Evolutionary conservation across 495 filamentous ascomycete genomes (phyloP).

Genomic region (Hyphodiscus hymeniophilus): DNA sequence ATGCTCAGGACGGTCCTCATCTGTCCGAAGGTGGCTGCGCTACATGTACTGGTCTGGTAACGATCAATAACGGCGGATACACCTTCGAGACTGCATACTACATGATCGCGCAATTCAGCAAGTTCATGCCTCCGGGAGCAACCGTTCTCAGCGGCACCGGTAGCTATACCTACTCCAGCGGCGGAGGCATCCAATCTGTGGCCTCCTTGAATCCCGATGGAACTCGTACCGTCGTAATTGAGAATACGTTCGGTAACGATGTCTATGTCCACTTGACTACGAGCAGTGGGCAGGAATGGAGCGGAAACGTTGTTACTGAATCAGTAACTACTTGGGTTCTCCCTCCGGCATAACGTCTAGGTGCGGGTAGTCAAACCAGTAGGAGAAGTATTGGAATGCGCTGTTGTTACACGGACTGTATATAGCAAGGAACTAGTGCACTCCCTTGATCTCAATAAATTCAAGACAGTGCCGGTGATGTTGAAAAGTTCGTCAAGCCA

Average conservation of each 20-base stretch:
- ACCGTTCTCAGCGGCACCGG: constrained; percentile 36
- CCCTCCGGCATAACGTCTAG: constrained; percentile 26
- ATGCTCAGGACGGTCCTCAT: constrained; percentile 43
- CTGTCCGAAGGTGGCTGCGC: constrained; percentile 39
- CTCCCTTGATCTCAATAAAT: too few species aligned
- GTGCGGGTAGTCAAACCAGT: too few species aligned
- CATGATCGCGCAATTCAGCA: constrained; percentile 49
- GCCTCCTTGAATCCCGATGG: constrained; percentile 45
- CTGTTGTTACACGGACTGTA: too few species aligned
- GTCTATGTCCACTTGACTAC: constrained; percentile 37
- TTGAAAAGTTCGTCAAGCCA: too few species aligned
- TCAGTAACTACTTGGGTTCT: constrained; percentile 47
- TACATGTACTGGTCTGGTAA: constrained; percentile 42
- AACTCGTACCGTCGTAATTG: constrained; percentile 41
- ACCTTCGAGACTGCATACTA: constrained; percentile 43
- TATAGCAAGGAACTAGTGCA: too few species aligned
- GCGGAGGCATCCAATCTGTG: constrained; percentile 37
- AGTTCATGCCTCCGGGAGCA: constrained; percentile 45
- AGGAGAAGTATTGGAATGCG: too few species aligned
- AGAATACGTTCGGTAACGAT: constrained; percentile 44
- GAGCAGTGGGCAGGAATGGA: constrained; percentile 40
- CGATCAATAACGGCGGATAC: constrained; percentile 36
- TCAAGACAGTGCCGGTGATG: too few species aligned
- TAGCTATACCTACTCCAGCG: constrained; percentile 37
- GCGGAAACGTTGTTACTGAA: constrained; percentile 35